Conservation (phyloP, 345 rosid species). For the Salix caprea region DNA sequence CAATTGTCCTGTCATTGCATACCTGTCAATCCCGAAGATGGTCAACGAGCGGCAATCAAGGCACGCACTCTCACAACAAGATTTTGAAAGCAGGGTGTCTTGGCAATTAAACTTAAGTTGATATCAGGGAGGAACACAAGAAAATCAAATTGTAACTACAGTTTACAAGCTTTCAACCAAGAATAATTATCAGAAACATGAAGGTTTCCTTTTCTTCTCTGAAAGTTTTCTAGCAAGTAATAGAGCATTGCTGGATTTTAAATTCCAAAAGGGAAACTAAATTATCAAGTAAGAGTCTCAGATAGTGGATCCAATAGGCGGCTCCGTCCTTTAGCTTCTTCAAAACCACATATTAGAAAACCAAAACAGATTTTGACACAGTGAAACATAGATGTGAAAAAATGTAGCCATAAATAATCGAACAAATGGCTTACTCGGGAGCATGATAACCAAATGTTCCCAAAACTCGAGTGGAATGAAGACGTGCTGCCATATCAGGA, state of each 20-base stretch:
- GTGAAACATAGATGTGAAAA: not conserved
- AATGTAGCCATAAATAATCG: not conserved
- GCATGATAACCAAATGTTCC: conserved; percentile 98
- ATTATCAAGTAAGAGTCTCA: not conserved
- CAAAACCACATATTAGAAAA: not conserved
- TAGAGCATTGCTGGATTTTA: not conserved
- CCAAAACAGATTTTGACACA: not conserved
- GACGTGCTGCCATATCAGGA: conserved; percentile 86
- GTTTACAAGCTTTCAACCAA: not conserved
- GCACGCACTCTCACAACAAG: not conserved
- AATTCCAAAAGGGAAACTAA: not conserved
- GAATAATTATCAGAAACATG: not conserved
- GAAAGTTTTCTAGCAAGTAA: conserved; percentile 3
- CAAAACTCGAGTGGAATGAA: conserved; percentile 89
- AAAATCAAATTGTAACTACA: not conserved
- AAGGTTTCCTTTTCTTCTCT: not conserved
- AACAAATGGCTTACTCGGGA: conserved; percentile 66
- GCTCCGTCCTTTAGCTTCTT: not conserved
- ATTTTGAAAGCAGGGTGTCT: not conserved
- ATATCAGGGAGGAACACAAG: not conserved
- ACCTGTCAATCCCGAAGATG: conserved; percentile 16
- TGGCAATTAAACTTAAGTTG: not conserved
- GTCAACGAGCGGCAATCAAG: not conserved
- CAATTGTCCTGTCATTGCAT: conserved; percentile 40
- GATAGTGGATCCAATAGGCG: not conserved